A percentile compares a stretch with the other conserved stretches of the same genome.
These are phyloP conservation scores for Aegilops bicornis DNA, from an alignment of 176 grass and related monocot genomes.

Conservation along the genomic window DNA sequence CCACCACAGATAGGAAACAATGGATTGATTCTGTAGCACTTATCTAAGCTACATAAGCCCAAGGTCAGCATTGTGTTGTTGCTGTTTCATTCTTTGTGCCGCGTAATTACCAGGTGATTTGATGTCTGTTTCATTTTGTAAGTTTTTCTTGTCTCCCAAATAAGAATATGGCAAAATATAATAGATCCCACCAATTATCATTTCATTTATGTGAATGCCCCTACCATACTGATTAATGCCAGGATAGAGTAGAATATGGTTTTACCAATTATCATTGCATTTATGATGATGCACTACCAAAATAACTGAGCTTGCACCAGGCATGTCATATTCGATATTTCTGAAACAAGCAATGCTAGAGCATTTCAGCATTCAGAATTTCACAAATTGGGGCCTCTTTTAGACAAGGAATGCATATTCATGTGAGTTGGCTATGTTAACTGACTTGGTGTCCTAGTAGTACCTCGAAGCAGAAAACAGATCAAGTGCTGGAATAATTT, in stretches of 20 bases:
- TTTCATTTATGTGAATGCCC: neutral
- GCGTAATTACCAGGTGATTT: neutral
- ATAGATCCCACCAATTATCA: neutral
- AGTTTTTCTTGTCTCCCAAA: neutral
- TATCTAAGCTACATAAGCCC: neutral
- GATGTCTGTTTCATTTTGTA: neutral
- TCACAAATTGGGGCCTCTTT: neutral
- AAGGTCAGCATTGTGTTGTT: neutral
- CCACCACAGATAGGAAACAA: neutral
- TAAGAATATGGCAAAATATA: neutral
- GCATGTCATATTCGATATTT: neutral
- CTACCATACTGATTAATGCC: neutral
- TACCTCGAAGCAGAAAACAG: neutral
- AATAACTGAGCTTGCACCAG: neutral
- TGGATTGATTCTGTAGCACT: neutral
- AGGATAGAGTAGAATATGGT: neutral
- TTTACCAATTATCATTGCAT: neutral
- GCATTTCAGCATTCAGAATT: neutral
- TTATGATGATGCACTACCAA: neutral
- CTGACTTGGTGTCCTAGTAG: neutral
- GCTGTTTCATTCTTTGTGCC: neutral
- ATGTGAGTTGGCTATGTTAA: conserved; percentile 5
- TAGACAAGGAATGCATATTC: neutral
- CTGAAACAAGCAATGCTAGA: neutral
- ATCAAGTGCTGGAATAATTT: neutral